Evolutionary conservation across 306 rosid genomes (phyloP).

Genomic region (Quercus parvula): DNA sequence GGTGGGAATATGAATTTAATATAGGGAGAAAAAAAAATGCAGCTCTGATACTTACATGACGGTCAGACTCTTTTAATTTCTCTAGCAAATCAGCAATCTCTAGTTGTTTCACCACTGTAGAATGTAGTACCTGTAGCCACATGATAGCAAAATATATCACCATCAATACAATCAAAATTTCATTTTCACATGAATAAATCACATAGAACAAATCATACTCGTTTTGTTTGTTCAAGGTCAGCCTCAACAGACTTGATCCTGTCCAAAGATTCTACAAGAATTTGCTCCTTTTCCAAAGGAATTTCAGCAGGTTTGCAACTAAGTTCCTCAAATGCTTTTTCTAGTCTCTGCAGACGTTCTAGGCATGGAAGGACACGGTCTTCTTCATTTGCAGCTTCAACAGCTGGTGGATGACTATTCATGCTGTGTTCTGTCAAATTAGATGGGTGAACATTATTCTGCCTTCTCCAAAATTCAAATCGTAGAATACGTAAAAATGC

Average conservation of each 20-base stretch:
- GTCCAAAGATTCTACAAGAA: conserved; percentile 79
- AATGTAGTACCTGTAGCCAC: conserved; percentile 60
- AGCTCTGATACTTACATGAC: conserved; percentile 53
- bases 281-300: conserved; percentile 80
- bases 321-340: conserved; percentile 58
- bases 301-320: conserved; percentile 67
- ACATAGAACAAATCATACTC: conserved; percentile 47
- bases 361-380: conserved; percentile 60
- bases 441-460: conserved; percentile 61
- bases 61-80: conserved; percentile 49
- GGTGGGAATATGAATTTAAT: too few species aligned
- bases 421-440: conserved; percentile 30
- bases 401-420: conserved; percentile 40
- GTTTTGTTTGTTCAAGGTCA: conserved; percentile 89
- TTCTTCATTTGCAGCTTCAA: conserved; percentile 46
- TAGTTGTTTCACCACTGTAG: conserved; percentile 69
- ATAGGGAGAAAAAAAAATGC: too few species aligned
- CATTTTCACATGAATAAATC: neutral
- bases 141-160: conserved; percentile 1
- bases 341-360: conserved; percentile 79
- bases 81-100: conserved; percentile 74
- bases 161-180: conserved; percentile 6
- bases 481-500: conserved; percentile 40
- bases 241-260: conserved; percentile 86
- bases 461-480: conserved; percentile 65